Percentiles rank a stretch among this genome's conserved stretches.
phyloP scores from a whole-genome alignment of 129 eudicot genomes.

The Logfia minima region DNA sequence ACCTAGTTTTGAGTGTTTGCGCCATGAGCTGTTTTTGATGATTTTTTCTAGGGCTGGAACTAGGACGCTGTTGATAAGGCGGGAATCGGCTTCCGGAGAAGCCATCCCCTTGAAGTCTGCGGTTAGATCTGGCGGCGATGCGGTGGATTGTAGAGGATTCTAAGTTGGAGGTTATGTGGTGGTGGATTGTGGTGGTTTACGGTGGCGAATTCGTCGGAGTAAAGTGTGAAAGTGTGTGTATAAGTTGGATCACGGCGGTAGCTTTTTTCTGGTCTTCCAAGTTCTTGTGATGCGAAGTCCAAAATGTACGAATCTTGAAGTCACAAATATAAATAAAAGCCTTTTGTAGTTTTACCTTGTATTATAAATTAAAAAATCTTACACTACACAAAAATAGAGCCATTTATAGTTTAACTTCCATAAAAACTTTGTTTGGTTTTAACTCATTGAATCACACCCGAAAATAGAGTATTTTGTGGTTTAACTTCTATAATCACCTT shows the following conservation, averaged over 20 bases:
- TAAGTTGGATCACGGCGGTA: slow-evolving; percentile 28
- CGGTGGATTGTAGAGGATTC: slow-evolving; percentile 14
- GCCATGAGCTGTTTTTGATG: slow-evolving; percentile 83
- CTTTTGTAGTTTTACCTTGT: background rate
- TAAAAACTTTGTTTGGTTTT: too few relatives aligned
- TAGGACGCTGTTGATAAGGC: slow-evolving; percentile 52
- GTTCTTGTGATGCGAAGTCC: slow-evolving; percentile 17
- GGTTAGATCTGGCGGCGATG: slow-evolving; percentile 32
- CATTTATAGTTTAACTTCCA: too few relatives aligned
- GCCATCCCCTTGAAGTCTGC: slow-evolving; percentile 54
- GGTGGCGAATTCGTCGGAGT: slow-evolving; percentile 34
- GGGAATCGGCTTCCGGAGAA: slow-evolving; percentile 92
- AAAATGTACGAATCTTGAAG: slow-evolving; percentile 12
- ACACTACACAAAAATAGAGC: too few relatives aligned
- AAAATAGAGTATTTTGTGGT: too few relatives aligned
- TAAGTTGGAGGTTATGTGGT: slow-evolving; percentile 1
- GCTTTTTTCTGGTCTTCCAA: slow-evolving; percentile 14
- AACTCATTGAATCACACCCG: too few relatives aligned
- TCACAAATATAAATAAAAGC: background rate
- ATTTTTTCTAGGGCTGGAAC: slow-evolving; percentile 85
- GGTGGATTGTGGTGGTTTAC: slow-evolving; percentile 3
- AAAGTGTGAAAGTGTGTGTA: slow-evolving; percentile 2
- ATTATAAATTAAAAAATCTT: too few relatives aligned
- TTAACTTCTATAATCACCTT: too few relatives aligned
- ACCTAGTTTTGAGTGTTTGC: slow-evolving; percentile 81